Base-by-base conservation (phyloP, 208 protist genomes). In the Strigomonas oncopelti region DNA sequence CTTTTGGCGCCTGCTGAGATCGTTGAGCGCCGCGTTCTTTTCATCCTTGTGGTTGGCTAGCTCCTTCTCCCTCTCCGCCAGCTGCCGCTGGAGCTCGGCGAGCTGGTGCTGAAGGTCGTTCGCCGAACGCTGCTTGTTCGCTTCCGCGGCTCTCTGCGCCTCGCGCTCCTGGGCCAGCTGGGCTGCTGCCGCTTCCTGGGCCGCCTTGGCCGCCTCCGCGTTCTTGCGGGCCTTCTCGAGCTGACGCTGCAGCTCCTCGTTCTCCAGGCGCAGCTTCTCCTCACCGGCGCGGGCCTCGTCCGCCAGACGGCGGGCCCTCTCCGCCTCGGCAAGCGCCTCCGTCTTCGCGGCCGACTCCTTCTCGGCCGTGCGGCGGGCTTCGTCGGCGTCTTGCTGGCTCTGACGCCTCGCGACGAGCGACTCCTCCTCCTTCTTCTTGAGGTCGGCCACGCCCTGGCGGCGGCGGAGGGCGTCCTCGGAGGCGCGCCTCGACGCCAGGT, bases 391-490 rank as follows among this genome's bases (percentile, higher is more conserved):
- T 20, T 57, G 67, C 27, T 74, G 72, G 42, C 58, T 72, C 51
- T 76, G 75, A 27, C 31, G 72, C 22, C 71, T 66, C 7, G 65
- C 69, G 3, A 64, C 31, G 45, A 71, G 56, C 7, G 65, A 34
- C 42, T 85, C 74, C 52, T 76, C 77, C 52, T 67, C 78, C 60
- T 62, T 65, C 24, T 71, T 72, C 29, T 67, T 59, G 22, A 78
- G 36, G 29, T 66, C 69, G 16, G 61, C 51, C 38, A 65, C 24
- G 60, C 56, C 69, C 56, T 76, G 67, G 27, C 75, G 72, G 61
- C 79, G 58, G 22, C 69, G 72, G 57, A 82, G 28, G 13, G 71
- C 70, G 29, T 82, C 78, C 66, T 88, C 74, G 0, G 72, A 68
- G 31, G 69, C 75, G 20, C 71, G 74, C 67, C 69, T 59, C 18